Percentiles rank a stretch among this genome's conserved stretches.
Evolutionary conservation across 179 eudicot species (phyloP).

Genomic region (Heliamphora pulchella): DNA sequence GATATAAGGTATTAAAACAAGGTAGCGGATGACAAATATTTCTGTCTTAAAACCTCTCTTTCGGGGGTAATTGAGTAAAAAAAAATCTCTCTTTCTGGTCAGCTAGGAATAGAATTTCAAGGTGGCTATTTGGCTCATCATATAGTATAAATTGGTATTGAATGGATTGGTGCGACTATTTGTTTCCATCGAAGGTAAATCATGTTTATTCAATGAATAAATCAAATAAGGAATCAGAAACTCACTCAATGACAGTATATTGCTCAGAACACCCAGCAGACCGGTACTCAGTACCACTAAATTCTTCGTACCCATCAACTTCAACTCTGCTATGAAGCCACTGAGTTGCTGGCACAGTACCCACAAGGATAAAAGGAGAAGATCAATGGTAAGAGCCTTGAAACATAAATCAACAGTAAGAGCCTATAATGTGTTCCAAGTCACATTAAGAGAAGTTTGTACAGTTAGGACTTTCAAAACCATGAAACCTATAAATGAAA

Average conservation of each 20-base stretch:
- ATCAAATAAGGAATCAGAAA: constrained; percentile 11
- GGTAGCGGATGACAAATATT: background rate
- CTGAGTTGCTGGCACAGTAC: constrained; percentile 60
- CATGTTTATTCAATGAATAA: background rate
- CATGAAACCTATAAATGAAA: too few species aligned
- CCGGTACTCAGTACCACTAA: constrained; percentile 76
- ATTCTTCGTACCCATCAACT: constrained; percentile 86
- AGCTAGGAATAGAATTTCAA: background rate
- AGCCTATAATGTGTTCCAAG: background rate
- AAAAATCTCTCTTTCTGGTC: background rate
- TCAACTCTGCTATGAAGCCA: constrained; percentile 98
- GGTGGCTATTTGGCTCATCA: background rate
- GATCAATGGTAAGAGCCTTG: background rate
- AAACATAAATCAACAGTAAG: background rate
- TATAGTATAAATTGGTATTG: background rate
- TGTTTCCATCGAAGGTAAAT: background rate
- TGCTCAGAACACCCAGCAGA: constrained; percentile 96
- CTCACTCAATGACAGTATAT: constrained; percentile 77
- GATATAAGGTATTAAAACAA: background rate
- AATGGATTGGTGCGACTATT: background rate
- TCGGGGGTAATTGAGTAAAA: too few species aligned
- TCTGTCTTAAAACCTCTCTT: background rate
- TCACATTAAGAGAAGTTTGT: background rate
- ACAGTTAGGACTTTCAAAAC: background rate
- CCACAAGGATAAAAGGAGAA: constrained; percentile 12